Percentiles rank a stretch among this genome's conserved stretches.
phyloP scores from a whole-genome alignment of 306 rosid species.

The Quercus gilva region DNA sequence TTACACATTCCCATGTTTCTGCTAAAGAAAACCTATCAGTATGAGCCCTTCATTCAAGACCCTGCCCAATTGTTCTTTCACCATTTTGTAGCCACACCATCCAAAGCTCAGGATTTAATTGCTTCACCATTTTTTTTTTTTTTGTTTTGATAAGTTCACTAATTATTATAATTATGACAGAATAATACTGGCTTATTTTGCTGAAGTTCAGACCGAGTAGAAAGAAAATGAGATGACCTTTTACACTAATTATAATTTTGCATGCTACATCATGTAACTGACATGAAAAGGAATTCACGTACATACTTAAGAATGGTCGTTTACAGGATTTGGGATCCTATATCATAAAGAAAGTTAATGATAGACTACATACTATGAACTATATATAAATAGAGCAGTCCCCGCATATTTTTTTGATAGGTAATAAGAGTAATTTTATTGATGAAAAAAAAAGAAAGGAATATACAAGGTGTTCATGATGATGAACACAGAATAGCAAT shows the following conservation, averaged over 20 bases:
- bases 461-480: too few species aligned
- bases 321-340: not conserved
- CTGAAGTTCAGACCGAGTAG: constrained; percentile 15
- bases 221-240: constrained; percentile 9
- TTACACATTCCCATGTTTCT: not conserved
- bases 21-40: constrained; percentile 4
- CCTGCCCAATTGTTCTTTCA: constrained; percentile 21
- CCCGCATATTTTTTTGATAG: not conserved
- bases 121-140: not conserved
- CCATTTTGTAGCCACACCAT: constrained; percentile 5
- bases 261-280: not conserved
- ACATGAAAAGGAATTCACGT: not conserved
- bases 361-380: not conserved
- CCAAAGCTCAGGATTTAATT: constrained; percentile 6
- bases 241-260: constrained; percentile 1
- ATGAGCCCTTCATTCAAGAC: not conserved
- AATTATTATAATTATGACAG: not conserved
- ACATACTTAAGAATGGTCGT: not conserved
- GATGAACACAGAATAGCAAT: too few species aligned
- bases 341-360: not conserved
- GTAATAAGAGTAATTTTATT: too few species aligned
- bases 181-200: not conserved
- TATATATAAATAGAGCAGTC: not conserved
- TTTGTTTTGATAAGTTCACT: too few species aligned
- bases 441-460: too few species aligned